These are phyloP conservation scores for Atkinsonella texensis DNA, from an alignment of 2,329 filamentous ascomycete species.

Conservation along the genomic window DNA sequence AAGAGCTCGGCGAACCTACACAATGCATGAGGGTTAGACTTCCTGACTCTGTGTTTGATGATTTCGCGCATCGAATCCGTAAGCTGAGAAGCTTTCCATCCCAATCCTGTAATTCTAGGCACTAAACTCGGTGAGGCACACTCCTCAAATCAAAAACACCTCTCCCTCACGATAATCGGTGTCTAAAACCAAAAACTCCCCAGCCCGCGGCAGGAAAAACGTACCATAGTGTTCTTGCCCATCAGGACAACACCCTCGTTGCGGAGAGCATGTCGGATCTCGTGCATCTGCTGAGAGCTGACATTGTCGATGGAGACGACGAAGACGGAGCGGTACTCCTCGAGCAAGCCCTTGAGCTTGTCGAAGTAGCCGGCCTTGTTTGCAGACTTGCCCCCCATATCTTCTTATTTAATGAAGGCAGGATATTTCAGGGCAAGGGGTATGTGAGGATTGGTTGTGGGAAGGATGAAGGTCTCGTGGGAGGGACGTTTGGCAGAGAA, in stretches of 20 bases:
- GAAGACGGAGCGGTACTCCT: slow-evolving; percentile 96
- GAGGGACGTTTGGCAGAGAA: not conserved
- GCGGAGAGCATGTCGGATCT: slow-evolving; percentile 89
- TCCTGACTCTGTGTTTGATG: not conserved
- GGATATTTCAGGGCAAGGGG: slow-evolving; percentile 88
- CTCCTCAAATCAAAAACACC: not conserved
- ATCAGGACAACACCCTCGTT: slow-evolving; percentile 91
- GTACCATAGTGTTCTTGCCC: slow-evolving; percentile 99
- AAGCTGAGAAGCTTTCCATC: not conserved
- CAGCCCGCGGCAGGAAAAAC: slow-evolving; percentile 12
- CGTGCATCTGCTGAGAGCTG: slow-evolving; percentile 99
- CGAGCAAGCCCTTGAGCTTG: slow-evolving; percentile 95
- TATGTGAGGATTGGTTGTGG: slow-evolving; percentile 13
- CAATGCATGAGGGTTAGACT: slow-evolving; percentile 9
- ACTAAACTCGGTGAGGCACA: not conserved
- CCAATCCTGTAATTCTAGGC: not conserved
- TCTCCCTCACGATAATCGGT: not conserved
- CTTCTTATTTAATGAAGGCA: slow-evolving; percentile 87
- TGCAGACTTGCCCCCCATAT: slow-evolving; percentile 94
- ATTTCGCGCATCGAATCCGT: not conserved
- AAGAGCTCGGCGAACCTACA: slow-evolving; percentile 83
- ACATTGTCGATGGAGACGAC: slow-evolving; percentile 99
- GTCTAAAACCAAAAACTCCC: not conserved
- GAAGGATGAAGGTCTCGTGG: slow-evolving; percentile 8
- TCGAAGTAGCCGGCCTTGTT: slow-evolving; percentile 98